Base-by-base conservation (phyloP, 2,329 filamentous ascomycete genomes). In the Claviceps paspali region DNA sequence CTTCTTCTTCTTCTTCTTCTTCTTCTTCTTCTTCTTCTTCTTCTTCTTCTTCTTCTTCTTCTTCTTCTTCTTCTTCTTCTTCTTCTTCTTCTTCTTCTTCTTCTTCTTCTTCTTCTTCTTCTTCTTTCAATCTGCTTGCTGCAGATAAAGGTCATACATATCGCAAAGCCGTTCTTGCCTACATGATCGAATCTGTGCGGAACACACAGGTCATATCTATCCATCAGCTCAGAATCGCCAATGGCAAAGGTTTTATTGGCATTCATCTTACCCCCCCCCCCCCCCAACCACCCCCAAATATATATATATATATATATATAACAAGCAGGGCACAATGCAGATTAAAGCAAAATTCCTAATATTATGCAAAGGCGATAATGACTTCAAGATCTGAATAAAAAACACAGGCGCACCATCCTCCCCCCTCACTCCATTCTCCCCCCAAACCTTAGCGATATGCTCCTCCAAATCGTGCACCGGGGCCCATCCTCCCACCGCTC, bases 381-480 rank as follows among this genome's bases (percentile, higher is more conserved):
- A 37, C 38, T 36, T 38, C 42, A 39, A 43, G 28, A 35, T 39
- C 34, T 29, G 29, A 35, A 35, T 42, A 40, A 34, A 31, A 32
- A 34, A 31, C 27, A 37, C 29, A 38, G 29, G 31, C 15, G 33
- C 29, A n/a, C 21, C 21, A 21, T 9, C 8, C 9, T 15, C n/a
- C 17, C 26, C 18, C n/a, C 12, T 14, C n/a, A 17, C 19, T n/a
- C 14, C 9, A 26, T 29, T 12, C 21, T 8, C 18, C 18, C 8
- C 19, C 10, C 38, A 36, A 79, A 51, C 29, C 12, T 38, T 38
- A 79, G 50, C 76, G 75, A 57, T 73, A 81, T 47, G 63, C 56
- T 48, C 64, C 63, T 47, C 64, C 65, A 52, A 70, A 79, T 39
- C 76, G 70, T 49, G 72, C 60, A 39, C 67, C 68, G 36, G 73